Evolutionary conservation across 768 basidiomycete species (phyloP).

Genomic region (Collybia mongolica): DNA sequence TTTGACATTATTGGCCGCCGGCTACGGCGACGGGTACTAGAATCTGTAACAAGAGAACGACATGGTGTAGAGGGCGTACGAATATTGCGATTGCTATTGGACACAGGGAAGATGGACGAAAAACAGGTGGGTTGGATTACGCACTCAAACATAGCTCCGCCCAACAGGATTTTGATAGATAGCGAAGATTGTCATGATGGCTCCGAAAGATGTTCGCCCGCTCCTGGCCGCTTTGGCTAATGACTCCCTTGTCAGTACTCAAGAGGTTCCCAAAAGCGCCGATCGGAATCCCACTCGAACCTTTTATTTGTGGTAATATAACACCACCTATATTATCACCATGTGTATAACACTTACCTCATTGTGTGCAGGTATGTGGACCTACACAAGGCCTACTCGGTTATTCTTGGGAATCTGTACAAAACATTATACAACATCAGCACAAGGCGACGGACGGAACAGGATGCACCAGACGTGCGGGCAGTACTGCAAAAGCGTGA

Average conservation of each 20-base stretch:
- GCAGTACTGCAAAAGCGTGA: slow-evolving; percentile 81
- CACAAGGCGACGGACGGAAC: slow-evolving; percentile 69
- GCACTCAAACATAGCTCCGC: too few species aligned
- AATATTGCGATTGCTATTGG: slow-evolving; percentile 73
- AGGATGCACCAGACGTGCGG: slow-evolving; percentile 60
- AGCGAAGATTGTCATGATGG: slow-evolving; percentile 91
- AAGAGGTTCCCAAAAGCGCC: slow-evolving; percentile 89
- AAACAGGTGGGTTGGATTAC: slow-evolving; percentile 63
- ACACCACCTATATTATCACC: slow-evolving; percentile 9
- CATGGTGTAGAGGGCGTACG: slow-evolving; percentile 84
- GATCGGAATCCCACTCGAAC: slow-evolving; percentile 88
- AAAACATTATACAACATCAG: slow-evolving; percentile 90
- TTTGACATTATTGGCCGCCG: slow-evolving; percentile 71
- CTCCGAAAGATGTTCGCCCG: slow-evolving; percentile 82
- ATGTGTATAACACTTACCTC: background rate
- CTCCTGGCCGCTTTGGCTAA: slow-evolving; percentile 76
- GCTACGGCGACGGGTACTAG: slow-evolving; percentile 68
- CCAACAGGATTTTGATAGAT: slow-evolving; percentile 48
- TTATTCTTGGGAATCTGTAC: slow-evolving; percentile 76
- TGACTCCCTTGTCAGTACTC: slow-evolving; percentile 83
- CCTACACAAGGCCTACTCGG: slow-evolving; percentile 75
- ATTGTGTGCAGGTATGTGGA: slow-evolving; percentile 76
- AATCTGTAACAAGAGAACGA: slow-evolving; percentile 77
- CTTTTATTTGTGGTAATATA: slow-evolving; percentile 92
- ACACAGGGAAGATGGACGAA: slow-evolving; percentile 91